phyloP scores from a whole-genome alignment of 305 asterid genomes.

The Petunia hybrid region DNA sequence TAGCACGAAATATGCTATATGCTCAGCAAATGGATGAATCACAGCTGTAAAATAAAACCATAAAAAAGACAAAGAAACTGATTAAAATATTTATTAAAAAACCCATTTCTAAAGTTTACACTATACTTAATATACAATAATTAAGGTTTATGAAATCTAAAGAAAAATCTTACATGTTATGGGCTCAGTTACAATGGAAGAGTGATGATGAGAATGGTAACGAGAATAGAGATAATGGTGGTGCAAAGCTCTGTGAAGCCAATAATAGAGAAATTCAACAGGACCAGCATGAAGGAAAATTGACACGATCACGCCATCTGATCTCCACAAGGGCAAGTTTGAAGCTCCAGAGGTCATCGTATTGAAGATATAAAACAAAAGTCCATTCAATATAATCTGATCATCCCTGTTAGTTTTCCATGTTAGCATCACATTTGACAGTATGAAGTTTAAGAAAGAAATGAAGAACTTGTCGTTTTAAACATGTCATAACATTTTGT shows the following conservation, averaged over 20 bases:
- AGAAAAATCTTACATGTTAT: constrained; percentile 69
- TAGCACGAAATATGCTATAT: constrained; percentile 53
- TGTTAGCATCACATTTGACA: not conserved
- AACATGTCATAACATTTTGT: not conserved
- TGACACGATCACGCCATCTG: constrained; percentile 64
- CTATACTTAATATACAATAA: not conserved
- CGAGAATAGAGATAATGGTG: constrained; percentile 91
- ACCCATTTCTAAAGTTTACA: not conserved
- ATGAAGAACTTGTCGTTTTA: not conserved
- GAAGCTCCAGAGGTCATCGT: constrained; percentile 16
- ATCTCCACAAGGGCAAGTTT: constrained; percentile 63
- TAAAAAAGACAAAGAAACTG: not conserved
- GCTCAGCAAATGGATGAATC: constrained; percentile 78
- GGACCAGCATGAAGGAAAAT: constrained; percentile 65
- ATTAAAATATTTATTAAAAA: too few species aligned
- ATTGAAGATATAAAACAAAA: constrained; percentile 50
- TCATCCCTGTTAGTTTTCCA: constrained; percentile 64
- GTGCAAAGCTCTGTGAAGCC: constrained; percentile 94
- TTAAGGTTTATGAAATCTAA: not conserved
- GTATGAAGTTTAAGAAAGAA: too few species aligned
- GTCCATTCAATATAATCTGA: constrained; percentile 61
- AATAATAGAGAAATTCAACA: constrained; percentile 88
- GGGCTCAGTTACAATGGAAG: constrained; percentile 94
- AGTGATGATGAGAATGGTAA: constrained; percentile 94
- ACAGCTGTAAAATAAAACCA: constrained; percentile 54